A percentile compares a stretch with the other conserved stretches of the same genome.
These are phyloP conservation scores for Citrus trifoliata DNA, from an alignment of 345 rosid genomes.

Conservation along the genomic window DNA sequence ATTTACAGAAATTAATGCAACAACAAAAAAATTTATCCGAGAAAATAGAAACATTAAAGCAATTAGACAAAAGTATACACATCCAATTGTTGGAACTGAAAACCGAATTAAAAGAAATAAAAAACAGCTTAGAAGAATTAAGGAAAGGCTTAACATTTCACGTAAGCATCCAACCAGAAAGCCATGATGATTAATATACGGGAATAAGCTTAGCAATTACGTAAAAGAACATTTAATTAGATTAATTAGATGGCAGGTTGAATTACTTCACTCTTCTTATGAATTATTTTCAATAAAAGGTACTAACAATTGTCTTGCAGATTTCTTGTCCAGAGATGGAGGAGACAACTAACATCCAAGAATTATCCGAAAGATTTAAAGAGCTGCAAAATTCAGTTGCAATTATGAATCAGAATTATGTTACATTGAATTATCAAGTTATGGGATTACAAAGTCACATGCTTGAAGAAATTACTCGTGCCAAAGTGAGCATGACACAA, in stretches of 20 bases:
- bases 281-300: not conserved
- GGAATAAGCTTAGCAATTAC: not conserved
- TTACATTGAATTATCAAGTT: not conserved
- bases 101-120: not conserved
- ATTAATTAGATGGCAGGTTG: too few species aligned
- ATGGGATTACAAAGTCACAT: not conserved
- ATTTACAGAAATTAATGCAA: not conserved
- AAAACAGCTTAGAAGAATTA: not conserved
- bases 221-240: too few species aligned
- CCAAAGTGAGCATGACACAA: not conserved
- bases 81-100: not conserved
- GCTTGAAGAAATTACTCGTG: not conserved
- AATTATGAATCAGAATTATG: not conserved
- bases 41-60: not conserved
- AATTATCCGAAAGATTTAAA: not conserved
- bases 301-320: not conserved
- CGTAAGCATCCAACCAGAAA: not conserved
- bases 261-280: too few species aligned
- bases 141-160: not conserved
- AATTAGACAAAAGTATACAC: not conserved
- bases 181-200: not conserved
- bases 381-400: not conserved
- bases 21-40: not conserved
- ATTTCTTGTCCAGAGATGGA: not conserved
- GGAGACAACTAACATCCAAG: not conserved